A percentile compares a stretch with the other conserved stretches of the same genome.
These are phyloP conservation scores for Ceratocystis huliohia DNA, from an alignment of 2,329 filamentous ascomycete genomes.

Conservation along the genomic window DNA sequence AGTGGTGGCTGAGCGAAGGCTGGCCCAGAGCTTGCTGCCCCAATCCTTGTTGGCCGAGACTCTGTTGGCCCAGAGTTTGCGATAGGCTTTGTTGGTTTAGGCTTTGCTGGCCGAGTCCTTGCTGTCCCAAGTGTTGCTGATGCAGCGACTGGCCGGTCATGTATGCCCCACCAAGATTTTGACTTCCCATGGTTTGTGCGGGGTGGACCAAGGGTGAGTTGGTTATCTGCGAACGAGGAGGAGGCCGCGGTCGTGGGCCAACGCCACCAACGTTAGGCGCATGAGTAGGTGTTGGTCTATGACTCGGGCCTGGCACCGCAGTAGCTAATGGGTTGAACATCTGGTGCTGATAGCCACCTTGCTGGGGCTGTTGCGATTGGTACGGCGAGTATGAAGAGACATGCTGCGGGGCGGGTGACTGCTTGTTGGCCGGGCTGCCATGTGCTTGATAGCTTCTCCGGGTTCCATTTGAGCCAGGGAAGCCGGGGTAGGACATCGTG, in stretches of 20 bases:
- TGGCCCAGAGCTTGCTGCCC: conserved; percentile 16
- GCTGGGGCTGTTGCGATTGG: conserved; percentile 38
- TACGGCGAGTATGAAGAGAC: conserved; percentile 44
- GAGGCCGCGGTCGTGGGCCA: conserved; percentile 33
- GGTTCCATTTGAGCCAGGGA: background rate
- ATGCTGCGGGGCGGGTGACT: conserved; percentile 42
- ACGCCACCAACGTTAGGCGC: conserved; percentile 37
- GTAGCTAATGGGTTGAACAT: conserved; percentile 40
- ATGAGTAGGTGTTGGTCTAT: conserved; percentile 34
- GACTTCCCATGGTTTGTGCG: conserved; percentile 21
- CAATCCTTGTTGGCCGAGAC: conserved; percentile 22
- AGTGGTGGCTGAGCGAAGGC: conserved; percentile 12
- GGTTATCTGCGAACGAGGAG: conserved; percentile 31
- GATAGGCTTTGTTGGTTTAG: conserved; percentile 25
- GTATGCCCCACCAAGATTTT: conserved; percentile 23
- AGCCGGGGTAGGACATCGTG: conserved; percentile 5
- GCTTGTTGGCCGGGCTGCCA: conserved; percentile 41
- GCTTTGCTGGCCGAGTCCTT: conserved; percentile 25
- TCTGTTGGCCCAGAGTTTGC: conserved; percentile 22
- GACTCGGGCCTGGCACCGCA: conserved; percentile 38
- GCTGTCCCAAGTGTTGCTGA: conserved; percentile 25
- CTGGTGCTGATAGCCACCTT: conserved; percentile 39
- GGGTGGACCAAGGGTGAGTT: conserved; percentile 24
- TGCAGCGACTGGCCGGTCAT: conserved; percentile 27
- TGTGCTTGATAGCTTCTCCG: conserved; percentile 26